Base-by-base conservation (phyloP, 2,329 filamentous ascomycete genomes). In the Myrmaecium sp. region DNA sequence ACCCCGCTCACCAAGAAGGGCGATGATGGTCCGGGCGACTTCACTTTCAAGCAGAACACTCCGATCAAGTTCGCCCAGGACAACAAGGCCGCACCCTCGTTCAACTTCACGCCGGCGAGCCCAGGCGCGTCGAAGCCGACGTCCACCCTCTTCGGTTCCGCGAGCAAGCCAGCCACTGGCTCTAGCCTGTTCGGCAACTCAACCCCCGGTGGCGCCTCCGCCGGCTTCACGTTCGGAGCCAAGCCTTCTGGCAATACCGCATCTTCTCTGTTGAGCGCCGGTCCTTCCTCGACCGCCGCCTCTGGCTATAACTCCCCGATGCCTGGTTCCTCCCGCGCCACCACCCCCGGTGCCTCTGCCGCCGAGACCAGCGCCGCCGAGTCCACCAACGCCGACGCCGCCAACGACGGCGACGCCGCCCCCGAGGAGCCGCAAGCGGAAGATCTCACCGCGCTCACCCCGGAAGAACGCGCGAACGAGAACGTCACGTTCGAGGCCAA, bases 21-120 rank as follows among this genome's bases (percentile, higher is more conserved):
- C n/a, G n/a, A n/a, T n/a, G n/a, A n/a, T 20, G 22, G 22, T 13
- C 22, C 36, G 12, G 46, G 45, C 9, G 47, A 52, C 27, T 43
- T 51, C 33, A 52, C 48, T 2, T 52, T 41, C 38, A 52, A 52
- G 32, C 27, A 26, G n/a, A 44, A 42, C 16, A 43, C 32, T 14
- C 46, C 45, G 3, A 48, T 52, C 36, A 49, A 50, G 32, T 52
- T 52, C 29, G 39, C 44, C 11, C 11, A 8, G 18, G 18, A 20
- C 11, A 8, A n/a, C 12, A 14, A 33, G 3, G 21, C 24, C 10
- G 14, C 20, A 9, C 14, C 18, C 9, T 7, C 23, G 24, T 31
- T 31, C 14, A 28, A 28, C n/a, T 14, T 28, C 25, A 31, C 25
- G 7, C 16, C 29, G 3, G 14, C 29, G n/a, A 33, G 37, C 11